phyloP scores from a whole-genome alignment of 2,329 filamentous ascomycete genomes.

The Colletotrichum limetticola region DNA sequence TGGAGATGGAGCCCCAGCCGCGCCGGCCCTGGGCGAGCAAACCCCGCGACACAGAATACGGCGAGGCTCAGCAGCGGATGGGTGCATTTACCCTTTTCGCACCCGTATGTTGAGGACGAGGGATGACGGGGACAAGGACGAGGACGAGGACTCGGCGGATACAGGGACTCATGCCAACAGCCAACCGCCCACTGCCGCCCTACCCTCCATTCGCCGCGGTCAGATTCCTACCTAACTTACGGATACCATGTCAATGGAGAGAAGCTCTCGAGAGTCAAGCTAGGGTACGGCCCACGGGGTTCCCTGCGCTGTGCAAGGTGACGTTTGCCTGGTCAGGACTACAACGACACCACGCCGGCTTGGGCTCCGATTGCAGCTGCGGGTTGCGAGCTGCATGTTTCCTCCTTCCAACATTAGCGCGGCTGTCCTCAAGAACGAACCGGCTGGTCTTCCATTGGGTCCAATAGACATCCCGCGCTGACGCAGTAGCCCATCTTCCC shows the following conservation, averaged over 20 bases:
- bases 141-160: neutral
- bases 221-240: neutral
- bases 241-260: neutral
- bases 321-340: constrained; percentile 18
- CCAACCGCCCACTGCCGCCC: neutral
- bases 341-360: neutral
- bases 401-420: constrained; percentile 33
- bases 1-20: neutral
- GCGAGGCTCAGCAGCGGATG: constrained; percentile 11
- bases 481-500: constrained; percentile 20
- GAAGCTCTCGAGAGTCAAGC: neutral
- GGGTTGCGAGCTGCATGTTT: constrained; percentile 25
- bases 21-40: neutral
- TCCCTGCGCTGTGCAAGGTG: constrained; percentile 19
- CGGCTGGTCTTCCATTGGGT: constrained; percentile 6
- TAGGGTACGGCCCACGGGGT: neutral
- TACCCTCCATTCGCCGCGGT: neutral
- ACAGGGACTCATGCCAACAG: neutral
- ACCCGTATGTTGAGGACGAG: neutral
- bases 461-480: constrained; percentile 24
- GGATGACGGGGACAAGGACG: neutral
- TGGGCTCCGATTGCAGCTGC: constrained; percentile 21
- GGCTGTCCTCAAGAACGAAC: constrained; percentile 29
- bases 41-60: neutral
- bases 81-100: neutral